Percentiles rank a stretch among this genome's conserved stretches.
These are phyloP conservation scores for Cercospora sojina DNA, from an alignment of 2,329 filamentous ascomycete species.

Conservation along the genomic window DNA sequence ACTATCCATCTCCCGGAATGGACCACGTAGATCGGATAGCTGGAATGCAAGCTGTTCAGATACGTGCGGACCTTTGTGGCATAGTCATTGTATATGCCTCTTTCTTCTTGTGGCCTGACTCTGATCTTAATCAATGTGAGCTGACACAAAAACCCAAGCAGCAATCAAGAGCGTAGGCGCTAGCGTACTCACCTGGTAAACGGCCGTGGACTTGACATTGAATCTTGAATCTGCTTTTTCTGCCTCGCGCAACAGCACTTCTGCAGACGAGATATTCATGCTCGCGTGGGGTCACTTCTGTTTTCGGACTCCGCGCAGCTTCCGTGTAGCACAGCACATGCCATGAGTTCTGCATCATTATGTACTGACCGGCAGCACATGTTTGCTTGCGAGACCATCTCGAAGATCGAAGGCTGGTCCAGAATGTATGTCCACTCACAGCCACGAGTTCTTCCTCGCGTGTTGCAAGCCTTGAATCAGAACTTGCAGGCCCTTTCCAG, in stretches of 20 bases:
- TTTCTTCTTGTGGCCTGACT: background rate
- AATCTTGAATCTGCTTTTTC: background rate
- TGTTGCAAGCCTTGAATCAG: constrained; percentile 18
- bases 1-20: background rate
- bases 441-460: constrained; percentile 11
- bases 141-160: background rate
- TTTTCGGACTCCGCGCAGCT: background rate
- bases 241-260: background rate
- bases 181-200: background rate
- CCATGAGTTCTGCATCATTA: background rate
- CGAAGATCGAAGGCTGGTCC: background rate
- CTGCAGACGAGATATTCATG: background rate
- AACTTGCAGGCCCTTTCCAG: constrained; percentile 24
- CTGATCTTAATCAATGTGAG: background rate
- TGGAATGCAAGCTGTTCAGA: background rate
- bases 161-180: background rate
- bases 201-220: background rate
- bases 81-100: background rate
- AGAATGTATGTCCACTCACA: background rate
- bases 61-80: background rate
- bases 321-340: background rate
- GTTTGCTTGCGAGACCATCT: background rate
- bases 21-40: background rate
- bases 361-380: background rate
- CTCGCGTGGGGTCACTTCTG: background rate